Base-by-base conservation (phyloP, 2,329 filamentous ascomycete genomes). In the Fusarium sp. region DNA sequence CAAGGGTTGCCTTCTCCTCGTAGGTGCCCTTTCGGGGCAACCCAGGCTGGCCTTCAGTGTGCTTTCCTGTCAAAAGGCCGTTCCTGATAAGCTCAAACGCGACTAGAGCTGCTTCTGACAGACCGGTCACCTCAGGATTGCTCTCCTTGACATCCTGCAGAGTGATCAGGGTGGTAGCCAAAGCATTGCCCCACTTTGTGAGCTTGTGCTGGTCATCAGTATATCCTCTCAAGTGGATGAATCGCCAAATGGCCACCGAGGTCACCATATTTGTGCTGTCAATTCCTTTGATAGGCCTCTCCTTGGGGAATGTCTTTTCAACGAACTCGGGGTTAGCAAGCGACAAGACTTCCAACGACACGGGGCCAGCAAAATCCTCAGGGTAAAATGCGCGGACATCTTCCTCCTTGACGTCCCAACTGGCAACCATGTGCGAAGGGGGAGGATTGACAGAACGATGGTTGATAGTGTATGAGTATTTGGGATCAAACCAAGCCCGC, bases 211-310 rank as follows among this genome's bases (percentile, higher is more conserved):
- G 84, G 53, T 90, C 86, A 72, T 96, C 89, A 48, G 97, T 86
- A 75, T 98, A 99, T 25, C 91, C 94, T 63, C 94, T 90, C 51
- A 98, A 85, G 77, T 97, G 93, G 24, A 99, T 85, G 80, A 98
- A 96, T 58, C 94, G 89, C 92, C 94, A 98, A 62, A 95, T 86
- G 9, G 91, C 88, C 74, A 97, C 93, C 20, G 88, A 88, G 10
- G 85, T 81, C 57, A 94, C 82, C 57, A 95, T 87, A 75, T 96
- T 92, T 18, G 81, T 78, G 24, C 84, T 85, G 51, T 91, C 86
- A 68, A 91, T 88, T n/a, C 91, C 88, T 63, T 86, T 88, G 40
- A 85, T 89, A 16, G 81, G 77, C 74, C 83, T 85, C 70, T 86
- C 88, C 58, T 85, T 87, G 25, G 87, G 83, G 54, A 93, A 85